These are phyloP conservation scores for Botrytis galanthina DNA, from an alignment of 2,329 filamentous ascomycete species.

Conservation along the genomic window DNA sequence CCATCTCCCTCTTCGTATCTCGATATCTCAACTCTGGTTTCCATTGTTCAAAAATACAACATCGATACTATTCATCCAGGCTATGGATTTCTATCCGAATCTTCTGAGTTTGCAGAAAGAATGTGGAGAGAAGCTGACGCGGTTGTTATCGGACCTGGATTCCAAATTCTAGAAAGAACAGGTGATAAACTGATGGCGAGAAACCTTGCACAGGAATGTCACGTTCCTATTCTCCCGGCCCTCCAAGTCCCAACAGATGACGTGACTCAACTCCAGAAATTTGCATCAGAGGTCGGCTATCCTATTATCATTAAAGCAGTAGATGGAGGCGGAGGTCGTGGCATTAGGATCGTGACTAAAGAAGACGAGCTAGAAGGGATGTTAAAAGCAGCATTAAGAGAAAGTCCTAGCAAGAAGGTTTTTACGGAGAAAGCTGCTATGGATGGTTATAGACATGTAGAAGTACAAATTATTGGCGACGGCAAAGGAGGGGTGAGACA, in stretches of 20 bases:
- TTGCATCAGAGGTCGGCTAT: slow-evolving; percentile 40
- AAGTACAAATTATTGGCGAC: slow-evolving; percentile 51
- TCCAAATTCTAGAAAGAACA: slow-evolving; percentile 30
- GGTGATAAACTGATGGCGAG: slow-evolving; percentile 53
- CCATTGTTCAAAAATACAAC: slow-evolving; percentile 47
- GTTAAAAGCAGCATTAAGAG: slow-evolving; percentile 58
- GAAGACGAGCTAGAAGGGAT: slow-evolving; percentile 52
- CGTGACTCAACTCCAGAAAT: slow-evolving; percentile 55
- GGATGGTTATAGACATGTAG: slow-evolving; percentile 54
- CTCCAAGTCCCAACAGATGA: slow-evolving; percentile 66
- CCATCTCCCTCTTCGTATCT: slow-evolving; percentile 53
- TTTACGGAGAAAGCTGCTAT: slow-evolving; percentile 60
- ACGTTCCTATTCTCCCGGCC: slow-evolving; percentile 70
- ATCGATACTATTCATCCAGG: slow-evolving; percentile 69
- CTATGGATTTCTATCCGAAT: slow-evolving; percentile 70
- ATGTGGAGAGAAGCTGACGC: slow-evolving; percentile 65
- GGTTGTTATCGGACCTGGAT: slow-evolving; percentile 67
- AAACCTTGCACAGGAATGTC: slow-evolving; percentile 62
- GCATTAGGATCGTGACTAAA: slow-evolving; percentile 53
- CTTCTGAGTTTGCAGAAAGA: slow-evolving; percentile 64
- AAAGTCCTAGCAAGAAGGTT: slow-evolving; percentile 54
- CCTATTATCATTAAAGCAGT: slow-evolving; percentile 59
- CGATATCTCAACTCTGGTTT: slow-evolving; percentile 48
- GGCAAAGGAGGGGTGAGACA: slow-evolving; percentile 48
- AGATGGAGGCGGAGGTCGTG: slow-evolving; percentile 64